Base-by-base conservation (phyloP, 2,329 filamentous ascomycete genomes). In the Leptodontidium sp. region DNA sequence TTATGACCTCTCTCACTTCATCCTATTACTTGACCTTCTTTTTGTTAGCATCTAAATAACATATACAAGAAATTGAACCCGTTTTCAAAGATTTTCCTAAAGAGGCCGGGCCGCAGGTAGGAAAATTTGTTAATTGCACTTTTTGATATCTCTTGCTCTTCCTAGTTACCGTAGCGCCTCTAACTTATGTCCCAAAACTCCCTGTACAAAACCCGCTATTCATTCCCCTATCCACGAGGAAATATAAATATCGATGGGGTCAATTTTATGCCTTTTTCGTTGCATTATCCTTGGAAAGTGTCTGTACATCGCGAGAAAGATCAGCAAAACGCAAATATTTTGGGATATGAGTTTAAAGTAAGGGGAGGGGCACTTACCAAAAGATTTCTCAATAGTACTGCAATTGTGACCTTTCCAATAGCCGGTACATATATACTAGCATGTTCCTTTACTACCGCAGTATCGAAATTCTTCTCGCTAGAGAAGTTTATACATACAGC, bases 401-500 rank as follows among this genome's bases (percentile, higher is more conserved):
- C 93, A 79, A 98, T 98, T 0, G 96, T 99, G 59, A 98, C 95
- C 84, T 98, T 99, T 75, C 96, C 96, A 74, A 98, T 97, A 0
- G 95, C 96, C 1, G 96, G 96, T 24, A 98, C 94, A 76, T 98
- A 99, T 76, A 99, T 97, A 5, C 93, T 94, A 1, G 96, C 96
- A 84, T 94, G 97, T 80, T 98, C 92, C 83, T 97, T 98, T 74
- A 98, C 90, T 59, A 92, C 92, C 0, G 91, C 90, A 0, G 86
- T 86, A 70, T 91, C 90, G 81, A 98, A 98, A 82, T 99, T 98
- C 84, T 94, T 93, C 81, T 92, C 93, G 63, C 93, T 97, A 8
- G 94, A 97, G 80, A 99, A 98, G 82, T 99, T 99, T 83, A 99
- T 94, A 85, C 96, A 99, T n/a, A 97, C 93, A 38, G 93, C 94